Percentiles rank a stretch among this genome's conserved stretches.
These are phyloP conservation scores for Physcomitrium patens DNA, from an alignment of 225 moss, liverwort and hornwort genomes.

Conservation along the genomic window DNA sequence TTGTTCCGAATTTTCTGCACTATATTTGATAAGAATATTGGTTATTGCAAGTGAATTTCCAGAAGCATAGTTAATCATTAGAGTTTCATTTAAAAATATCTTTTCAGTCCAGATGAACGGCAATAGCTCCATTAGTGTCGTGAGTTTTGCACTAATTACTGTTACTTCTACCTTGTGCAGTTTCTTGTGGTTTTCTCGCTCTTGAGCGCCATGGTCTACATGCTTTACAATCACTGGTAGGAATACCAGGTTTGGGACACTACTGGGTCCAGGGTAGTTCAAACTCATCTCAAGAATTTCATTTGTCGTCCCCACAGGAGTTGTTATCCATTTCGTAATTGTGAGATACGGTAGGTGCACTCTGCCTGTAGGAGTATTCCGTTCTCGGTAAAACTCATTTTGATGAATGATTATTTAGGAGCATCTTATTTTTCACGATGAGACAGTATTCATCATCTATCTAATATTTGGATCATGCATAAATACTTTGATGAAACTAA, in stretches of 20 bases:
- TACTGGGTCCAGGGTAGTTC: neutral
- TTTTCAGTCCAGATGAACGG: neutral
- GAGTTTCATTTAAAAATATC: neutral
- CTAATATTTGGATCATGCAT: no score
- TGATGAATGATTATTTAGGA: no score
- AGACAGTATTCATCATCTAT: no score
- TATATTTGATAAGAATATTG: no score
- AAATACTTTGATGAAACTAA: no score
- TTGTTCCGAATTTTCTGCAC: neutral
- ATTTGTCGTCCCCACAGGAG: no score
- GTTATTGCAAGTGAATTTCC: no score
- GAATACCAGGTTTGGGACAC: slow-evolving; percentile 3
- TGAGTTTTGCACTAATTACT: slow-evolving; percentile 1
- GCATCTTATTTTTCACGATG: no score
- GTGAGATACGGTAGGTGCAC: no score
- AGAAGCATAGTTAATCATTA: neutral
- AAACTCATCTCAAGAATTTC: neutral
- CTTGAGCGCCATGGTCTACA: slow-evolving; percentile 19
- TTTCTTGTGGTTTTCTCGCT: slow-evolving; percentile 32
- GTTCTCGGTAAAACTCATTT: no score
- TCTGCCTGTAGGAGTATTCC: no score
- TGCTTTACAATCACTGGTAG: slow-evolving; percentile 40
- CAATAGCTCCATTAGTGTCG: neutral
- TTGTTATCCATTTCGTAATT: no score
- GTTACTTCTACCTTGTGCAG: slow-evolving; percentile 13